Base-by-base conservation (phyloP, 2,329 filamentous ascomycete species). In the Stemphylium lycopersici region DNA sequence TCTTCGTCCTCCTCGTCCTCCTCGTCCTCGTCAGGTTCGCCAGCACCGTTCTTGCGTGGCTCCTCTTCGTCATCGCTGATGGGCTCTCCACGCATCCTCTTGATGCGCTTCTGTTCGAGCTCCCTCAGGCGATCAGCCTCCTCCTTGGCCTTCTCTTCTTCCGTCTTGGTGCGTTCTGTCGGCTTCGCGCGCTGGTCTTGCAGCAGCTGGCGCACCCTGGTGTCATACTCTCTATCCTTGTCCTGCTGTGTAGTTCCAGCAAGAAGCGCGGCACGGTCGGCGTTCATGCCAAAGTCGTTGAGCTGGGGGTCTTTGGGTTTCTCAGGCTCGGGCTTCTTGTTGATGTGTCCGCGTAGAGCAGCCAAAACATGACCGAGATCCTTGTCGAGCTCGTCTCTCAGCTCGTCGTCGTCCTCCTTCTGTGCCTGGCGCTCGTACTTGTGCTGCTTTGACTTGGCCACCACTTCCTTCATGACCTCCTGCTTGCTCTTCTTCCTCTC, bases 391-490 rank as follows among this genome's bases (percentile, higher is more conserved):
- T 93, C 87, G 54, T 88, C 87, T 55, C 92, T 84, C 48, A 97
- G 76, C 62, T 96, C 93, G 45, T 96, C 91, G 65, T 99, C 95
- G 44, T 95, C 91, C 57, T 98, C 95, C 71, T 96, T 97, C 24
- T 87, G 86, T 56, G 91, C 88, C 76, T 99, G 95, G 36, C 95
- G 87, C 77, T 98, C 93, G 70, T 93, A 93, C 77, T 96, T 98
- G 83, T 97, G 85, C 58, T 90, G 82, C 73, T 99, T 99, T 1
- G 93, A 98, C 77, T 99, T 99, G 56, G 93, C 91, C 63, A 99
- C 97, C 57, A 99, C 84, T 76, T 99, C 96, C 69, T 96, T 90
- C 91, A 98, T 97, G 44, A 99, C 90, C 76, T 99, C 95, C 48
- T 95, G 90, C 78, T 97, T 98, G 3, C 88, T 88, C 80, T 97